These are phyloP conservation scores for Fusarium praegraminearum DNA, from an alignment of 2,329 filamentous ascomycete genomes.

Conservation along the genomic window DNA sequence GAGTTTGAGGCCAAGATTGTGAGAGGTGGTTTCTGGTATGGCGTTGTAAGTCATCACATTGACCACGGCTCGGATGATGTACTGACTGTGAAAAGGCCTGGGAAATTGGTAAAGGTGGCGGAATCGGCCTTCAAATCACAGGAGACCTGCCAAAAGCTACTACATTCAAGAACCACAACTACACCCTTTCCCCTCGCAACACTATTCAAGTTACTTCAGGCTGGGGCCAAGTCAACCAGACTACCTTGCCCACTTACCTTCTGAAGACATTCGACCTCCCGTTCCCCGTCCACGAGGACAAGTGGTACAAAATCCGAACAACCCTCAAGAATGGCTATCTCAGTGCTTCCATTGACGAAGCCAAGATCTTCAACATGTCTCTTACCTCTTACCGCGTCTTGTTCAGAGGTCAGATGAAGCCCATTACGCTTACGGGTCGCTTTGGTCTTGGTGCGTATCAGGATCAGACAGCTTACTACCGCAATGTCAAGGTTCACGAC, in stretches of 20 bases:
- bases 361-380: background rate
- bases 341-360: background rate
- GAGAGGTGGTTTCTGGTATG: conserved; percentile 16
- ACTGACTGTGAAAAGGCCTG: background rate
- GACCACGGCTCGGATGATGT: accelerated
- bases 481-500: background rate
- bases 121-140: conserved; percentile 9
- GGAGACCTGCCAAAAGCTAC: background rate
- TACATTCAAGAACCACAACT: conserved; percentile 12
- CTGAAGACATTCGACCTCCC: conserved; percentile 7
- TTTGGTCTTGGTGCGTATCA: conserved; percentile 17
- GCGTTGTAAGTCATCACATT: background rate
- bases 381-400: conserved; percentile 1
- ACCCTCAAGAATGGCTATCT: background rate
- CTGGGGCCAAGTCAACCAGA: conserved; percentile 15
- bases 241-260: conserved; percentile 12
- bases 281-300: conserved; percentile 6
- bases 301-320: conserved; percentile 10
- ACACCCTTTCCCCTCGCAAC: conserved; percentile 2
- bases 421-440: background rate
- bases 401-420: conserved; percentile 2
- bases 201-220: conserved; percentile 3
- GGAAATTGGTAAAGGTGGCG: background rate
- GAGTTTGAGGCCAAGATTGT: conserved; percentile 12
- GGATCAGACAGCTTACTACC: conserved; percentile 16